Conservation (phyloP, 164 flowering plant species). For the Stephania japonica region DNA sequence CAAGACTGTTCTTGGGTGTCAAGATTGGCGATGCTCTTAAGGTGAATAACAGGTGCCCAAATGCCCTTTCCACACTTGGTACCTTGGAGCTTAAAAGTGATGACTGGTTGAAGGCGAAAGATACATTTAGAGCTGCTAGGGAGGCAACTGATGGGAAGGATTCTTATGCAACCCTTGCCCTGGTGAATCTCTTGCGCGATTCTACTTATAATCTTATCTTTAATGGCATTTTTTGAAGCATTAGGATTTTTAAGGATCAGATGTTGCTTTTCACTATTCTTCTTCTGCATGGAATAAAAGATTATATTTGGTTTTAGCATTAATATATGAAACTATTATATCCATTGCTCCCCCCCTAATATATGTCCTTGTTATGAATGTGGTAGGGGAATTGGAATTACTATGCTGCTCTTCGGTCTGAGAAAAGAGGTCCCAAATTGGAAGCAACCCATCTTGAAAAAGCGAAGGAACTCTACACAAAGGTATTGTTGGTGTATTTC, state of each 20-base stretch:
- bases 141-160: slow-evolving; percentile 89
- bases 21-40: slow-evolving; percentile 84
- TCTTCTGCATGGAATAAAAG: neutral
- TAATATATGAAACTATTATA: neutral
- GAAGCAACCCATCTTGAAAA: slow-evolving; percentile 97
- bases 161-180: slow-evolving; percentile 77
- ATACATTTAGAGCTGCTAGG: slow-evolving; percentile 79
- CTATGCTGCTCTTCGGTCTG: slow-evolving; percentile 87
- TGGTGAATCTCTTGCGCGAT: slow-evolving; percentile 43
- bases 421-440: slow-evolving; percentile 86
- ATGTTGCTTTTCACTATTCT: neutral
- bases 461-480: slow-evolving; percentile 86
- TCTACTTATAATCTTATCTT: neutral
- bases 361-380: slow-evolving; percentile 15
- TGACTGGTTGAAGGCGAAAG: slow-evolving; percentile 99
- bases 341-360: neutral
- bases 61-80: slow-evolving; percentile 88
- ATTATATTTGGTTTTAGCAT: neutral
- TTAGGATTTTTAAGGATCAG: neutral
- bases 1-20: neutral
- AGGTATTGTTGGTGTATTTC: slow-evolving; percentile 32
- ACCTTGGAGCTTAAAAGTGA: slow-evolving; percentile 91
- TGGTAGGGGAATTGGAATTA: slow-evolving; percentile 97
- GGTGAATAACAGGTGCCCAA: slow-evolving; percentile 79
- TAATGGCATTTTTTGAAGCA: neutral